phyloP scores from a whole-genome alignment of 2,329 filamentous ascomycete species.

The Onygenales sp. region DNA sequence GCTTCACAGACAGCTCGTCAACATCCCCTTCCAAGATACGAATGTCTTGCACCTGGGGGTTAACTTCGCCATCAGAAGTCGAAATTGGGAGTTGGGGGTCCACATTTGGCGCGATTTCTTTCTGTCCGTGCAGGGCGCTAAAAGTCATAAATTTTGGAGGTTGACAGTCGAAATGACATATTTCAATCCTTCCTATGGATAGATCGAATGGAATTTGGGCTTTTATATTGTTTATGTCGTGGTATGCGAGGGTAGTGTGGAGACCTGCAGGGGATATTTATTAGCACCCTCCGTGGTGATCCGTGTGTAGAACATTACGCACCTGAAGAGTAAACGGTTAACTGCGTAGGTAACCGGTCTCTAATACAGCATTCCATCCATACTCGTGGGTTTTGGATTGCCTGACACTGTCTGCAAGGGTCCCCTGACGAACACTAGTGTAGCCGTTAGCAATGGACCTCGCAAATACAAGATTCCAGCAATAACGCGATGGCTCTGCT shows the following conservation, averaged over 20 bases:
- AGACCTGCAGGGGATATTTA: slow-evolving; percentile 22
- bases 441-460: not conserved
- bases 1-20: slow-evolving; percentile 42
- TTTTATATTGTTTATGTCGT: slow-evolving; percentile 40
- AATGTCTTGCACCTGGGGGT: slow-evolving; percentile 31
- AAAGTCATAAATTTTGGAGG: slow-evolving; percentile 40
- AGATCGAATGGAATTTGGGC: slow-evolving; percentile 40
- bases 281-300: not conserved
- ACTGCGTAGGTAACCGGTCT: slow-evolving; percentile 49
- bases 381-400: slow-evolving; percentile 50
- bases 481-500: slow-evolving; percentile 5
- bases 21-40: slow-evolving; percentile 41
- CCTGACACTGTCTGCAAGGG: slow-evolving; percentile 49
- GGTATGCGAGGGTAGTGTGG: slow-evolving; percentile 44
- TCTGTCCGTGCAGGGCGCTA: slow-evolving; percentile 29
- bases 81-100: slow-evolving; percentile 34
- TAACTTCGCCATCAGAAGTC: slow-evolving; percentile 27
- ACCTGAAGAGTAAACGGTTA: slow-evolving; percentile 48
- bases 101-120: slow-evolving; percentile 26
- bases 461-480: not conserved
- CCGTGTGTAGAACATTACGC: slow-evolving; percentile 9
- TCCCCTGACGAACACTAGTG: slow-evolving; percentile 47
- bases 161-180: slow-evolving; percentile 45
- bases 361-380: slow-evolving; percentile 54
- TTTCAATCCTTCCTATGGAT: slow-evolving; percentile 44